Evolutionary conservation across 139 green algal species (phyloP).

Genomic region (Coccomyxa sp.): DNA sequence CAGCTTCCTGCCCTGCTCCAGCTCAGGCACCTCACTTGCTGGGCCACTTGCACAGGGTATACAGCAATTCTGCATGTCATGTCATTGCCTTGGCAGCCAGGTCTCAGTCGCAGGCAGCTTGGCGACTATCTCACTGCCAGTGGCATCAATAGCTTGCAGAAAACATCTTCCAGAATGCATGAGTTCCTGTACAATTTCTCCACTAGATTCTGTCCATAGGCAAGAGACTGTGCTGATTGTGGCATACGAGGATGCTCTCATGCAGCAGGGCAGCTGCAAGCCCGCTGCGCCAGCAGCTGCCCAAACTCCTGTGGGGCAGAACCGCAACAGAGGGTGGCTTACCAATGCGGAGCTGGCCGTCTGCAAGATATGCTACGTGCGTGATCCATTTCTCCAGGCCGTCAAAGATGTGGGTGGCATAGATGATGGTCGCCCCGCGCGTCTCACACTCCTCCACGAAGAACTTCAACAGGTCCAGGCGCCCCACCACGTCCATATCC

Average conservation of each 20-base stretch:
- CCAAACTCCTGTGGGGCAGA: not conserved
- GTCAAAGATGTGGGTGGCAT: conserved; percentile 99
- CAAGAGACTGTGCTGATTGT: not conserved
- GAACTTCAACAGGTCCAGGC: conserved; percentile 91
- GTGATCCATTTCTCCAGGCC: conserved; percentile 85
- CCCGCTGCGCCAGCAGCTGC: not conserved
- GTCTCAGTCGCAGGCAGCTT: too few species aligned
- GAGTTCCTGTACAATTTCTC: too few species aligned
- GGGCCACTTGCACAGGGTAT: conserved; percentile 30
- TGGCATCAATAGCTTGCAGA: too few species aligned
- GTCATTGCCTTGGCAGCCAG: too few species aligned
- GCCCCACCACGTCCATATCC: conserved; percentile 95
- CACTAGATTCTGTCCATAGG: not conserved
- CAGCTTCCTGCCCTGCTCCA: conserved; percentile 55
- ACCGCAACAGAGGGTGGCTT: not conserved
- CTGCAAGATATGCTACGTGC: conserved; percentile 79
- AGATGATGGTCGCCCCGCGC: conserved; percentile 82
- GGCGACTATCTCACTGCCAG: too few species aligned
- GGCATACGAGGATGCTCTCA: not conserved
- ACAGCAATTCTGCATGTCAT: too few species aligned
- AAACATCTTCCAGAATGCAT: not conserved
- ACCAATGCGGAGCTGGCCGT: conserved; percentile 58
- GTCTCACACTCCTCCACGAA: conserved; percentile 78
- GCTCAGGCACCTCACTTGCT: conserved; percentile 23
- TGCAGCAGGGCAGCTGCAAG: not conserved